Conservation (phyloP, 495 filamentous ascomycete species). For the Talaromyces adpressus region DNA sequence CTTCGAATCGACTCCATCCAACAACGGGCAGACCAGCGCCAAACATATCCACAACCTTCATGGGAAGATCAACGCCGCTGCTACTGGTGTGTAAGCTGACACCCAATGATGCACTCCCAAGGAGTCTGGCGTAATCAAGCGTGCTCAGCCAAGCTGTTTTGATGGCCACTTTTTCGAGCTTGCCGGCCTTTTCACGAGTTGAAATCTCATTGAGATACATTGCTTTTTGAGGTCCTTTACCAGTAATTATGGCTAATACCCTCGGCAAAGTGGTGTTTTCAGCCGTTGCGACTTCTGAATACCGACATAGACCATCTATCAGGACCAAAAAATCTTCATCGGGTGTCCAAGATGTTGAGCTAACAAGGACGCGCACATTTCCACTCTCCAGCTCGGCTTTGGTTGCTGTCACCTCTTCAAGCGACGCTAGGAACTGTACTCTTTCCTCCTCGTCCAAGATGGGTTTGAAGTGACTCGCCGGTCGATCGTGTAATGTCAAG, state of each 20-base stretch:
- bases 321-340: conserved; percentile 93
- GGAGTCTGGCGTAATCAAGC: conserved; percentile 73
- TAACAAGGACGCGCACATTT: conserved; percentile 63
- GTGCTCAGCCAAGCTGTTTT: conserved; percentile 76
- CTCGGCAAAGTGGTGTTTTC: conserved; percentile 42
- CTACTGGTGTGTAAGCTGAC: conserved; percentile 88
- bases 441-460: conserved; percentile 43
- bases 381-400: conserved; percentile 49
- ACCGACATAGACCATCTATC: conserved; percentile 72
- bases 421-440: conserved; percentile 47
- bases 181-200: conserved; percentile 47
- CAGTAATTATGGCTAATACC: conserved; percentile 83
- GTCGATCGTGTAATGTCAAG: conserved; percentile 77
- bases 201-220: conserved; percentile 62
- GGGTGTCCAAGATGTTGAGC: conserved; percentile 91
- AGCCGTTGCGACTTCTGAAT: conserved; percentile 47
- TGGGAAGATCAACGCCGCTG: conserved; percentile 91
- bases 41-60: conserved; percentile 99
- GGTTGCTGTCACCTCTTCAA: conserved; percentile 52
- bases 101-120: conserved; percentile 85
- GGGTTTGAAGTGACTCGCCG: conserved; percentile 72
- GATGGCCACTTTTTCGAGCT: conserved; percentile 61
- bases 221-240: conserved; percentile 78
- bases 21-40: conserved; percentile 86
- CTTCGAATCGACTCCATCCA: conserved; percentile 75